These are phyloP conservation scores for Excoecaria cochinchinensis DNA, from an alignment of 345 rosid genomes.

Conservation along the genomic window DNA sequence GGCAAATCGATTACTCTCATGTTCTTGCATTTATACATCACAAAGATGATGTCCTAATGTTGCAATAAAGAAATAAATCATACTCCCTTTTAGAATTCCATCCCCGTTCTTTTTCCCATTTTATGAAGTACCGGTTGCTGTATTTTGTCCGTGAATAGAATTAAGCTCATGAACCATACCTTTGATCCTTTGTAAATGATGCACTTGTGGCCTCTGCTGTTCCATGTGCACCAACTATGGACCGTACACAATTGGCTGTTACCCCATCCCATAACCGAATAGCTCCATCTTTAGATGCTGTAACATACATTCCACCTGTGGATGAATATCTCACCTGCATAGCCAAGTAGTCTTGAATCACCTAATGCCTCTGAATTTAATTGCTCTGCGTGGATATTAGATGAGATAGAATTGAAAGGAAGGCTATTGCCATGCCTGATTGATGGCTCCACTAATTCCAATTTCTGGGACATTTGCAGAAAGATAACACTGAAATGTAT, in stretches of 20 bases:
- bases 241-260: conserved; percentile 59
- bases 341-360: conserved; percentile 14
- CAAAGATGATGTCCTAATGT: background rate
- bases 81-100: background rate
- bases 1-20: background rate
- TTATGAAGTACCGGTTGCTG: background rate
- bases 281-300: conserved; percentile 85
- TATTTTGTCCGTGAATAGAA: conserved; percentile 2
- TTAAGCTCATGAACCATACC: conserved; percentile 34
- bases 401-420: background rate
- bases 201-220: conserved; percentile 71
- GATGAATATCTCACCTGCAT: conserved; percentile 83
- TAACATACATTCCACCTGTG: conserved; percentile 68
- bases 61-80: background rate
- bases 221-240: conserved; percentile 70
- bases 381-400: background rate
- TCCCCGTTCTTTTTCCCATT: background rate
- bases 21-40: background rate
- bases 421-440: conserved; percentile 55
- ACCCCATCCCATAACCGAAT: conserved; percentile 77
- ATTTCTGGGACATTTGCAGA: conserved; percentile 57
- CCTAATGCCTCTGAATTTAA: conserved; percentile 4
- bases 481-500: conserved; percentile 68
- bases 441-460: conserved; percentile 68
- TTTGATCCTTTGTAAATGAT: conserved; percentile 72